Base-by-base conservation (phyloP, 2,329 filamentous ascomycete species). In the Xylaria sp. region DNA sequence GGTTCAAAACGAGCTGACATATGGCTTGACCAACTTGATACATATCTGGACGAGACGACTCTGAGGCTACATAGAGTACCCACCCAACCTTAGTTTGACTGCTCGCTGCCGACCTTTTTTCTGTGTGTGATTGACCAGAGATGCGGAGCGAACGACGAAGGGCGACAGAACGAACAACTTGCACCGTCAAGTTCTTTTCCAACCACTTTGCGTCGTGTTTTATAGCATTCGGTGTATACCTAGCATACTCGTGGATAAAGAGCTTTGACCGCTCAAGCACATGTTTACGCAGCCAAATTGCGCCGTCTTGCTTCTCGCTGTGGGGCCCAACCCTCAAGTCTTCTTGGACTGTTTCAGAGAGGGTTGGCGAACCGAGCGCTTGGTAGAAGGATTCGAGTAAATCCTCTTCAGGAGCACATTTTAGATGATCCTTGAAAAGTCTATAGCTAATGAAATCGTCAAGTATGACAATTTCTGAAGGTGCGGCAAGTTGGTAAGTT, bases 21-120 rank as follows among this genome's bases (percentile, higher is more conserved):
- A 99, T 86, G 31, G 93, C 93, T 75, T 94, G 92, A 66, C 94
- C 96, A 72, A 99, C 91, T 81, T 99, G 94, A 78, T 97, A 98
- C 78, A 97, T 89, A 77, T 98, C 94, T 36, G 89, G 91, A 68
- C 88, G 88, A 1, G 85, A 80, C 36, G 73, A 73, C 52, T 85
- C 87, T 10, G 90, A 88, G 3, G 91, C 91, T 46, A 98, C 89
- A 76, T 91, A 97, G n/a, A 98, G 82, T 4, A 90, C 86, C 78
- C 88, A 91, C 18, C 88, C 86, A 20, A 82, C 82, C 18, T 82
- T 81, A 28, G 79, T 85, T 61, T 85, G 84, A 54, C 86, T 82
- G 49, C 88, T 90, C 43, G 91, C 92, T 28, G 92, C 94, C 20
- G 90, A 94, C 76, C 90, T 87, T 78, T 91, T 94, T 81, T 94